Evolutionary conservation across 768 basidiomycete species (phyloP), one percentile per base, ranked within the genome.

Genomic region (Candolleomyces efflorescens): DNA sequence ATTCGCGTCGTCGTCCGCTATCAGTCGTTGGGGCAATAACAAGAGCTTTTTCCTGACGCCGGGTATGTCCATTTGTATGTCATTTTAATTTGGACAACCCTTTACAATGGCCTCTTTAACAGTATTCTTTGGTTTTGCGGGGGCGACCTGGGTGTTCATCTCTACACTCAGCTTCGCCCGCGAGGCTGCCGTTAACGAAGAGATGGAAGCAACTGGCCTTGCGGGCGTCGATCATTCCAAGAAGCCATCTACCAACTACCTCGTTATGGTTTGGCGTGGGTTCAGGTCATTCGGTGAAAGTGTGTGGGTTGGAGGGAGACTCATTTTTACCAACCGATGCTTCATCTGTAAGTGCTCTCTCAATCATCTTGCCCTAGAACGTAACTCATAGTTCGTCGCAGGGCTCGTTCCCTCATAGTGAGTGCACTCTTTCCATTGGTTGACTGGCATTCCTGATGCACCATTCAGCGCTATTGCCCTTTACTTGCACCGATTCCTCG

Each of bases 21-120:
- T 72, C 56, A 68, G 60, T 32, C 63, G 66, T 17, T 70, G 66
- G 39, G 70, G 70, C 17, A 69, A 71, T 57, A 71, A 73, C 61
- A 71, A 71, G 56, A 69, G 68, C 57, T 73, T 71, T 59, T 69
- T 73, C 59, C 56, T 71, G 38, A 68, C 66, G 1, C 69, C 70
- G 24, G 53, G 63, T 60, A 54, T 24, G 59, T 49, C 17, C 15
- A 23, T 20, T 18, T 22, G 11, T 17, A 46, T 22, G 18, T 37
- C 12, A 49, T 20, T 22, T 46, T 22, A n/a, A 5, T 4, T 13
- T 56, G 15, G 0, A 17, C 4, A 3, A 41, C 23, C 23, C 51
- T n/a, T 22, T 22, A 48, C 20, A 24, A 20, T 48, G 6, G 41
- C 9, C 41, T 17, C 6, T 43, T 20, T 0, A 27, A 3, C 39